These are phyloP conservation scores for Saccharomycopsis synnaedendra DNA, from an alignment of 805 yeast species.

Conservation along the genomic window DNA sequence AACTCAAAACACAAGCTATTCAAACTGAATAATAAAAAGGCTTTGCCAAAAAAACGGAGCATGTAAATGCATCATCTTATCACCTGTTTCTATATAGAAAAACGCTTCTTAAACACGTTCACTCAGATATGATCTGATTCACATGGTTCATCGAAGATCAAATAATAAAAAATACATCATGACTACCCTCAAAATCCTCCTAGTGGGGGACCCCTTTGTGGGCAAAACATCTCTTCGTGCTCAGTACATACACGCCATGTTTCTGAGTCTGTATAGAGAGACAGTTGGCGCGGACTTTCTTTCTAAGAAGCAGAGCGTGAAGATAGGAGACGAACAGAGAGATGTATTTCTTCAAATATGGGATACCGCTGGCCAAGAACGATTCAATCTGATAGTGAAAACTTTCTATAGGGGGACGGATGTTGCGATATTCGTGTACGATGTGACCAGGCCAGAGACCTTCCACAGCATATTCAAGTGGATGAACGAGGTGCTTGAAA, in stretches of 20 bases:
- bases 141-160: too few relatives aligned
- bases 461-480: conserved; percentile 33
- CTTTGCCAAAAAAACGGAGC: too few relatives aligned
- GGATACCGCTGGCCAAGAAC: conserved; percentile 77
- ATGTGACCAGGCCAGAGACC: conserved; percentile 39
- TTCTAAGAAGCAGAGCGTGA: conserved; percentile 25
- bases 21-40: too few relatives aligned
- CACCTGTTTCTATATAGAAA: too few relatives aligned
- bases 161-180: too few relatives aligned
- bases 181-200: conserved; percentile 33
- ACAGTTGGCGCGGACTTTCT: conserved; percentile 51
- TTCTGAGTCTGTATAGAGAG: conserved; percentile 44
- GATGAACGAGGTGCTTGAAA: conserved; percentile 36
- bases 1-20: too few relatives aligned
- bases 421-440: conserved; percentile 42
- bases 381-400: conserved; percentile 59
- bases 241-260: conserved; percentile 43
- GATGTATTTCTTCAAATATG: conserved; percentile 44
- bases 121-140: too few relatives aligned
- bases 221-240: conserved; percentile 48
- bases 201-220: conserved; percentile 48
- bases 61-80: too few relatives aligned
- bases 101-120: too few relatives aligned
- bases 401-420: conserved; percentile 52
- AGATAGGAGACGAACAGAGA: conserved; percentile 8